Conservation (phyloP, 345 rosid genomes). For the Ceriops zippeliana region DNA sequence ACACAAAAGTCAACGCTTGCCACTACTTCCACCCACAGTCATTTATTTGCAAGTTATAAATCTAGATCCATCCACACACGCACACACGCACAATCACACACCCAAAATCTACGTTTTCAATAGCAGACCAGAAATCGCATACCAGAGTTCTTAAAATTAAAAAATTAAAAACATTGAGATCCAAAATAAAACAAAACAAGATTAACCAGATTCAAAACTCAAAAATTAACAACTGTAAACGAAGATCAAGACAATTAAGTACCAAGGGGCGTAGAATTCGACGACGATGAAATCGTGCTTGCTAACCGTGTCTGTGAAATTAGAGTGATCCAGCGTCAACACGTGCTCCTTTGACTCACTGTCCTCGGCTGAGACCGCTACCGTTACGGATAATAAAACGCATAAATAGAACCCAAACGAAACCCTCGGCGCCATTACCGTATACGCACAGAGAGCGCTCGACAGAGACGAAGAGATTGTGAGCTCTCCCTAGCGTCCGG, state of each 20-base stretch:
- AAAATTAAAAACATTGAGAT: neutral
- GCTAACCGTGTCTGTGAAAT: constrained; percentile 71
- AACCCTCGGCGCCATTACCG: constrained; percentile 42
- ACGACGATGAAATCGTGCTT: constrained; percentile 88
- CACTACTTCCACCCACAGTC: too few relatives aligned
- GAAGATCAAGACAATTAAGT: neutral
- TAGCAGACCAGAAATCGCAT: neutral
- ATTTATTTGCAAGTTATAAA: too few relatives aligned
- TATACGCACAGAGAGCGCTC: neutral
- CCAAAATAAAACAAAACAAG: neutral
- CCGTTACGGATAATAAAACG: constrained; percentile 29
- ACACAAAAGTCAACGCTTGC: too few relatives aligned
- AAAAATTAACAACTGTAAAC: neutral
- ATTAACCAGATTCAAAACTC: neutral
- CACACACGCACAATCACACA: too few relatives aligned
- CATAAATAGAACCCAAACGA: constrained; percentile 31
- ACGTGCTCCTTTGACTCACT: constrained; percentile 64
- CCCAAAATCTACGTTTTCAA: too few relatives aligned
- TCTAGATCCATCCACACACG: too few relatives aligned
- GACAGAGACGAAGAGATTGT: too few relatives aligned
- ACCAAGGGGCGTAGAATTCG: constrained; percentile 99
- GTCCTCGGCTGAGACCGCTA: constrained; percentile 42
- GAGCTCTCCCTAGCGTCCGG: too few relatives aligned
- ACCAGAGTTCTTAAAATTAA: neutral
- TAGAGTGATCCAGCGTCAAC: constrained; percentile 77